phyloP scores from a whole-genome alignment of 257 asterid species.

The Solanum habrochaites region DNA sequence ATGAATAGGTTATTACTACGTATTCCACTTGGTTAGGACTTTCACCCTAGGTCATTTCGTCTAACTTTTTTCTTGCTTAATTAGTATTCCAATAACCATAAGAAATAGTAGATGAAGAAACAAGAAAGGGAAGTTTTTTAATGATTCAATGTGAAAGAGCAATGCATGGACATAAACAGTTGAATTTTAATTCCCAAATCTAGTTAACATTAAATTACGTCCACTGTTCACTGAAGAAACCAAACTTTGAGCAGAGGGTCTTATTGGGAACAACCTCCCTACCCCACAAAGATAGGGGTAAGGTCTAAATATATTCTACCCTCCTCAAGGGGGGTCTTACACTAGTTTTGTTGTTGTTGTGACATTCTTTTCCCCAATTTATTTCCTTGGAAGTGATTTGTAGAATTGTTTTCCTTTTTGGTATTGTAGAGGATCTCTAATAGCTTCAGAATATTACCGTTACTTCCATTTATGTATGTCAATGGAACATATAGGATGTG shows the following conservation, averaged over 20 bases:
- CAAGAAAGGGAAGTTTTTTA: neutral
- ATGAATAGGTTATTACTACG: neutral
- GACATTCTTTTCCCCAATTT: neutral
- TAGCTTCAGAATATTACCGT: neutral
- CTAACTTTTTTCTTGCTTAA: neutral
- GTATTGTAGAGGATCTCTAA: neutral
- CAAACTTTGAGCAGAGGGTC: neutral
- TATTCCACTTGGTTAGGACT: neutral
- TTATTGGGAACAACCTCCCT: neutral
- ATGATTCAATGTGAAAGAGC: neutral
- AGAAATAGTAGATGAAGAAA: neutral
- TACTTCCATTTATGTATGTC: neutral
- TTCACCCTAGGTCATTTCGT: neutral
- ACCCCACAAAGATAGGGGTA: neutral
- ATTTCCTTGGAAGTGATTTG: neutral
- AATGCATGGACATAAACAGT: neutral
- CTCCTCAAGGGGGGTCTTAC: neutral
- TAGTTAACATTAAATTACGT: neutral
- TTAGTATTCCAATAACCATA: neutral
- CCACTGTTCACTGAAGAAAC: neutral
- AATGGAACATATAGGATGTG: neutral
- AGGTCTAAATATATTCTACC: neutral
- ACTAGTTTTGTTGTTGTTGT: neutral
- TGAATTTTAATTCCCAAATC: neutral
- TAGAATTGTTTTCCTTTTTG: neutral